phyloP scores from a whole-genome alignment of 768 basidiomycete genomes.

The Pholiota conissans region DNA sequence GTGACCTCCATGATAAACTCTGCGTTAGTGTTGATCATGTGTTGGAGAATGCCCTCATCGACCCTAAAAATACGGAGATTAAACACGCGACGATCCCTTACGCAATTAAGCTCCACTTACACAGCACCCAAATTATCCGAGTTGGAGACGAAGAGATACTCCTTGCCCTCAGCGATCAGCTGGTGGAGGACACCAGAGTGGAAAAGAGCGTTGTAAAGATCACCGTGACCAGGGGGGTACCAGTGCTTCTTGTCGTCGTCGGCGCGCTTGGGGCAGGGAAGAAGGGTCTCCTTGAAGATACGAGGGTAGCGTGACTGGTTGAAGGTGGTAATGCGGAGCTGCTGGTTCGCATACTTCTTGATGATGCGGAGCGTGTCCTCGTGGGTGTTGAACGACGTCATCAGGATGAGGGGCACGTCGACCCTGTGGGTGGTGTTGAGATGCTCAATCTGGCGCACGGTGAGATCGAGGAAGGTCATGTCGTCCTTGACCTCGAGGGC shows the following conservation, averaged over 20 bases:
- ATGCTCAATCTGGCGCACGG: slow-evolving; percentile 93
- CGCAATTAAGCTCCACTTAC: slow-evolving; percentile 39
- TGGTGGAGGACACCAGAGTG: slow-evolving; percentile 92
- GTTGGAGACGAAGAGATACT: slow-evolving; percentile 97
- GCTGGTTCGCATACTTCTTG: slow-evolving; percentile 95
- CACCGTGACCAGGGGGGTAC: slow-evolving; percentile 98
- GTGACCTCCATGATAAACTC: slow-evolving; percentile 97
- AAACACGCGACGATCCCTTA: background rate
- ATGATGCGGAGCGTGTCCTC: slow-evolving; percentile 95
- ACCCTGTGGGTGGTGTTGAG: slow-evolving; percentile 82
- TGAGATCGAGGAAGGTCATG: slow-evolving; percentile 96
- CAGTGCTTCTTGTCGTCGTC: slow-evolving; percentile 87
- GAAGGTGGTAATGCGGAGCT: slow-evolving; percentile 89
- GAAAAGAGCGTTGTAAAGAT: slow-evolving; percentile 88
- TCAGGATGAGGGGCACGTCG: slow-evolving; percentile 95
- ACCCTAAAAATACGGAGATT: slow-evolving; percentile 45
- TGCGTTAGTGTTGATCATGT: slow-evolving; percentile 79
- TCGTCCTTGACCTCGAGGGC: slow-evolving; percentile 96
- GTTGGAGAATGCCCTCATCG: slow-evolving; percentile 80
- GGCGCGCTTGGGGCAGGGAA: slow-evolving; percentile 78
- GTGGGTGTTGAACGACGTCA: slow-evolving; percentile 99
- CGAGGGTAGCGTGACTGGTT: slow-evolving; percentile 95
- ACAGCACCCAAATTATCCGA: slow-evolving; percentile 95
- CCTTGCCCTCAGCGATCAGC: slow-evolving; percentile 87
- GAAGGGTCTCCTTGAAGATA: slow-evolving; percentile 85